Percentiles rank a stretch among this genome's conserved stretches.
Evolutionary conservation across 371 early-diverging fungal genomes (phyloP).

Genomic region (Chytridium lagenaria): DNA sequence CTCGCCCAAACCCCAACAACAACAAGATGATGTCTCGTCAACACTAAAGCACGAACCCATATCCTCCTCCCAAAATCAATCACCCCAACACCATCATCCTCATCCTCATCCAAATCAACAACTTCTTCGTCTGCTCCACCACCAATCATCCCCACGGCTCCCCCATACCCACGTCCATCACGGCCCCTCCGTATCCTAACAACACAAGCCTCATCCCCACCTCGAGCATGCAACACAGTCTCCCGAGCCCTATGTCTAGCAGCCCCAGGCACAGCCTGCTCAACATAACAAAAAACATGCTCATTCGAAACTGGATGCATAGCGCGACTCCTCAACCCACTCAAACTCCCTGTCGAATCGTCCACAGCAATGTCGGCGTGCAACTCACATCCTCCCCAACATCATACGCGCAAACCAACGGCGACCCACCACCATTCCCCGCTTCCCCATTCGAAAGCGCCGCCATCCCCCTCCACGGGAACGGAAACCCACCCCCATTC

Average conservation of each 20-base stretch:
- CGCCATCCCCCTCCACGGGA: too few relatives aligned
- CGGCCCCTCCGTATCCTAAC: not conserved
- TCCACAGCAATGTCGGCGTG: not conserved
- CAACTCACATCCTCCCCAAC: too few relatives aligned
- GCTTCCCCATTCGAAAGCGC: too few relatives aligned
- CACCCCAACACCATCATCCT: not conserved
- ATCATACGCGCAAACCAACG: too few relatives aligned
- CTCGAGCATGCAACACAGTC: not conserved
- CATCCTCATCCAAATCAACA: too few relatives aligned
- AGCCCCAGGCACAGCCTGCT: not conserved
- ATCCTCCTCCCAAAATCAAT: not conserved
- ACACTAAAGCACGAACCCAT: not conserved
- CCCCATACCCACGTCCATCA: not conserved
- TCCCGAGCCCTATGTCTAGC: not conserved
- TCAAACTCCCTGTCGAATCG: not conserved
- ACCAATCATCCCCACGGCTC: not conserved
- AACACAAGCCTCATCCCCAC: slow-evolving; percentile 1
- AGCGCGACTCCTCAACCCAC: not conserved
- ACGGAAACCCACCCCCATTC: too few relatives aligned
- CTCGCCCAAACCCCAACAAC: not conserved
- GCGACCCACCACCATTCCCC: too few relatives aligned
- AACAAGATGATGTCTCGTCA: not conserved
- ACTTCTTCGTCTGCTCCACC: not conserved
- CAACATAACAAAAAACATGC: not conserved
- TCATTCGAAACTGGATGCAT: not conserved